These are phyloP conservation scores for Xylaria curta DNA, from an alignment of 495 filamentous ascomycete species.

Conservation along the genomic window DNA sequence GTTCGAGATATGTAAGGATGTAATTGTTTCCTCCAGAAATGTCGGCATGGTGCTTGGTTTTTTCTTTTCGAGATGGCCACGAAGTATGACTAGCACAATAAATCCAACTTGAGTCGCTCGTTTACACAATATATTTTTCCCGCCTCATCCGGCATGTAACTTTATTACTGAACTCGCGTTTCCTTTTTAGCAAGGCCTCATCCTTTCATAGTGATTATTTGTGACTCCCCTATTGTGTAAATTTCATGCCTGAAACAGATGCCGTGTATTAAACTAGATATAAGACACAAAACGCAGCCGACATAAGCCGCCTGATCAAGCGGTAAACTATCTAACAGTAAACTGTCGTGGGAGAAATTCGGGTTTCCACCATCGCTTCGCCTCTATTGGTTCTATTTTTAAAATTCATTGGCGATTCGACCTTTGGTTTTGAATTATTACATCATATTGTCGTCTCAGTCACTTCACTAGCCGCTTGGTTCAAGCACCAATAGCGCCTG, in stretches of 20 bases:
- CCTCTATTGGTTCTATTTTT: not conserved
- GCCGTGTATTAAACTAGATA: too few species aligned
- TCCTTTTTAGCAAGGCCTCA: not conserved
- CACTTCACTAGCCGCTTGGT: not conserved
- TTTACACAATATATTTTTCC: constrained; percentile 24
- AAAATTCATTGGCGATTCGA: not conserved
- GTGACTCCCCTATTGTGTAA: too few species aligned
- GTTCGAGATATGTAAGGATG: constrained; percentile 39
- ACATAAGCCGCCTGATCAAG: not conserved
- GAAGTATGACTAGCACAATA: constrained; percentile 38
- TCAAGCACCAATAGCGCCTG: constrained; percentile 2
- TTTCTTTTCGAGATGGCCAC: constrained; percentile 28
- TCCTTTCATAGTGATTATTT: not conserved
- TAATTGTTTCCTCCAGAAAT: constrained; percentile 37
- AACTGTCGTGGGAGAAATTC: not conserved
- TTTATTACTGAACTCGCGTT: not conserved
- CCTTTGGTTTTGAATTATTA: too few species aligned
- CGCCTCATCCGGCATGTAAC: constrained; percentile 13
- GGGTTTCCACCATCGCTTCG: not conserved
- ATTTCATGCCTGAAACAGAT: not conserved
- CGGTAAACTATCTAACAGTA: not conserved
- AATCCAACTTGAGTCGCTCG: constrained; percentile 44
- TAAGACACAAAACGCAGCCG: not conserved
- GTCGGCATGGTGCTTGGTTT: constrained; percentile 27
- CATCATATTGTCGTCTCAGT: not conserved